Percentiles rank a stretch among this genome's conserved stretches.
phyloP scores from a whole-genome alignment of 2,329 filamentous ascomycete genomes.

The Aureobasidium sp. region DNA sequence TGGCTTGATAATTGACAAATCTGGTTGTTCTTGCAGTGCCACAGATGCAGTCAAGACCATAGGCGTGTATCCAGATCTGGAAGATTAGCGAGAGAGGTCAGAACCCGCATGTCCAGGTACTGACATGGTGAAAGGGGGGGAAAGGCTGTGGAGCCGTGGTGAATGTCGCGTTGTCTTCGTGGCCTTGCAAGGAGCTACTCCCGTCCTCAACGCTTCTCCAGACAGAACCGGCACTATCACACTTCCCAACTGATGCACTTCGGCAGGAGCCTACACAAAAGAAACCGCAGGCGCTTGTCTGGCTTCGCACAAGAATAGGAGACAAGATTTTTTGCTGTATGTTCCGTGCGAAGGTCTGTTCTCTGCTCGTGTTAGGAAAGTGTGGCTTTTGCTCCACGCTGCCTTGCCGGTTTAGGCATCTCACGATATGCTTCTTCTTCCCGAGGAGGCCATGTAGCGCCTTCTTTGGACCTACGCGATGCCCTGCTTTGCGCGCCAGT shows the following conservation, averaged over 20 bases:
- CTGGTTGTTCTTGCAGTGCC: background rate
- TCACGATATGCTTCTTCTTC: background rate
- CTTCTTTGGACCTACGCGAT: background rate
- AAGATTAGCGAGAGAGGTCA: background rate
- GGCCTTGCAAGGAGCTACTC: background rate
- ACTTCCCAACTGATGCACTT: background rate
- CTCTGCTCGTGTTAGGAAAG: background rate
- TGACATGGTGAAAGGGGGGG: background rate
- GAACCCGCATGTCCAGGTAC: background rate
- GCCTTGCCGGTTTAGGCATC: background rate
- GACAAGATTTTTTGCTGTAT: background rate
- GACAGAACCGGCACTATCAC: background rate
- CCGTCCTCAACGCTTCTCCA: background rate
- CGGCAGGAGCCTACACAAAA: background rate
- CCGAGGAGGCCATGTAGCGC: background rate
- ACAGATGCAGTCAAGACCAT: background rate
- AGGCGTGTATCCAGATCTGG: background rate
- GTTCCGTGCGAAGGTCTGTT: background rate
- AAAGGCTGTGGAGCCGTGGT: background rate
- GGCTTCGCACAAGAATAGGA: background rate
- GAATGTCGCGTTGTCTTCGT: background rate
- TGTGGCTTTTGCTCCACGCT: background rate
- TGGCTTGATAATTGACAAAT: constrained; percentile 7
- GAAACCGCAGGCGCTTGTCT: background rate
- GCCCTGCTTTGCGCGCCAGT: background rate